Percentiles rank a stretch among this genome's conserved stretches.
These are phyloP conservation scores for Colletotrichum tropicicola DNA, from an alignment of 2,329 filamentous ascomycete species.

Conservation along the genomic window DNA sequence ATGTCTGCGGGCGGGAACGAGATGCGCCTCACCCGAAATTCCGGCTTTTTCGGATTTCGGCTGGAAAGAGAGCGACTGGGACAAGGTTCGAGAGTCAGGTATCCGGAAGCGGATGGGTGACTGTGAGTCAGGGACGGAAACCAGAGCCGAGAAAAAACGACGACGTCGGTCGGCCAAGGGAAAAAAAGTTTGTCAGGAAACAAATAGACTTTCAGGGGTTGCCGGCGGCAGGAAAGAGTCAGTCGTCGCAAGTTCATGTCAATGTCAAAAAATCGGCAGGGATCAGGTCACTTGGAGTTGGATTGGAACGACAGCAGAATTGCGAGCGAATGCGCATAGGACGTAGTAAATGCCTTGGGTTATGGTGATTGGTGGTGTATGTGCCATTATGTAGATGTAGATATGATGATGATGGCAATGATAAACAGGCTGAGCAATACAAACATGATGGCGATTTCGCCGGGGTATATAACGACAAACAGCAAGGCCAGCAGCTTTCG, in stretches of 20 bases:
- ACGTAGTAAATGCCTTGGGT: background rate
- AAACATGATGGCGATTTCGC: constrained; percentile 29
- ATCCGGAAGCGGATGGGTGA: background rate
- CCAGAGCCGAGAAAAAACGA: background rate
- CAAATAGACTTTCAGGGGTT: background rate
- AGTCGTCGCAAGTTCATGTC: too few species aligned
- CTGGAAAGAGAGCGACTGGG: background rate
- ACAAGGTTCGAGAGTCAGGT: background rate
- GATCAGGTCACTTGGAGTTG: background rate
- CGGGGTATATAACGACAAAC: constrained; percentile 32
- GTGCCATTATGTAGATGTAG: too few species aligned
- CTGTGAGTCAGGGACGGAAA: background rate
- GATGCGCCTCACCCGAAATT: background rate
- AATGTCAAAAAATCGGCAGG: background rate
- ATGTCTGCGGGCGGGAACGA: too few species aligned
- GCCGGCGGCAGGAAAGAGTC: background rate
- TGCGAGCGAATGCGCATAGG: background rate
- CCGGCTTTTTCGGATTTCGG: background rate
- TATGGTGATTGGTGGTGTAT: too few species aligned
- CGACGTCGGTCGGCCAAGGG: background rate
- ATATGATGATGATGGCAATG: background rate
- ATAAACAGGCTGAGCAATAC: constrained; percentile 1
- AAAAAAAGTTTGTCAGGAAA: background rate
- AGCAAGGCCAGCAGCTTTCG: constrained; percentile 12
- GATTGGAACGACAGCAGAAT: background rate